phyloP scores from a whole-genome alignment of 192 early-diverging fungal species.

The Coemansia sp. region DNA sequence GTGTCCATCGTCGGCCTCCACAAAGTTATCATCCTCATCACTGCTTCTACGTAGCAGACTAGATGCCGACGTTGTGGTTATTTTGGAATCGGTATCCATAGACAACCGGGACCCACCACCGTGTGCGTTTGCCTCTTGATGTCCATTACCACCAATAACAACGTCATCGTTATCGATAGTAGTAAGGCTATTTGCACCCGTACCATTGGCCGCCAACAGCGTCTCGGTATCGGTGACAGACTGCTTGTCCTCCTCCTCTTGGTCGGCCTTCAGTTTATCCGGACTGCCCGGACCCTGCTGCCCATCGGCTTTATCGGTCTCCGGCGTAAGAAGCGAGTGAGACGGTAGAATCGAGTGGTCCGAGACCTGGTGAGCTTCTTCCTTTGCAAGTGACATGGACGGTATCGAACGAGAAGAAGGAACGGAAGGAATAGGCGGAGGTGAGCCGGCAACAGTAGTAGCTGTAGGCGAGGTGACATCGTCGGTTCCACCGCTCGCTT shows the following conservation, averaged over 20 bases:
- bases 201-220: not conserved
- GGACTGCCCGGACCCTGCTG: not conserved
- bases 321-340: not conserved
- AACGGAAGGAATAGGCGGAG: not conserved
- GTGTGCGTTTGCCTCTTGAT: not conserved
- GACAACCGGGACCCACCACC: not conserved
- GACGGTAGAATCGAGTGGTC: not conserved
- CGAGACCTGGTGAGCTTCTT: not conserved
- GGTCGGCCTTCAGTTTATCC: not conserved
- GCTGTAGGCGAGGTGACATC: not conserved
- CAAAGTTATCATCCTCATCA: constrained; percentile 26
- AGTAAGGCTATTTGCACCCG: not conserved
- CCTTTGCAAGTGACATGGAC: not conserved
- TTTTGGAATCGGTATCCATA: constrained; percentile 8
- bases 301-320: not conserved
- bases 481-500: constrained; percentile 5
- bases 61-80: constrained; percentile 5
- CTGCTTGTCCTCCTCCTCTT: constrained; percentile 2
- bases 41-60: constrained; percentile 7
- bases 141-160: too few species aligned
- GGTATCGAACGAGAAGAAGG: not conserved
- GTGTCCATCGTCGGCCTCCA: constrained; percentile 34
- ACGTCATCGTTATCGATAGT: constrained; percentile 2
- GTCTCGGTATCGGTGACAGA: constrained; percentile 32
- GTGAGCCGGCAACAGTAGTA: not conserved